A percentile compares a stretch with the other conserved stretches of the same genome.
Conservation (phyloP, 1,139 yeast genomes). For the Blastobotrys petasosporus region DNA sequence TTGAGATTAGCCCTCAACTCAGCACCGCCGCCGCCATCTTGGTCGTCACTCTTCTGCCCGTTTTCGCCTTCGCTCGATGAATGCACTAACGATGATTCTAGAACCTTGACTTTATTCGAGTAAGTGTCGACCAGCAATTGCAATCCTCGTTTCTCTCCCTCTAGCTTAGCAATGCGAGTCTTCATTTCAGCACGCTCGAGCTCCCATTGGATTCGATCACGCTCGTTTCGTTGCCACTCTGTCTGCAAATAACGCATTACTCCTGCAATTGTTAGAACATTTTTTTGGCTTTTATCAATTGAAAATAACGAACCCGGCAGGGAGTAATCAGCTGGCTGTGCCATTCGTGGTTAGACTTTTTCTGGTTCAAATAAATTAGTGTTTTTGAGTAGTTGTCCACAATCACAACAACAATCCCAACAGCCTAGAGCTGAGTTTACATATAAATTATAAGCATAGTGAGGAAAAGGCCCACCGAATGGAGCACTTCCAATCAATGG, state of each 20-base stretch:
- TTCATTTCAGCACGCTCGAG: slow-evolving; percentile 50
- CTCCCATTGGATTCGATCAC: slow-evolving; percentile 53
- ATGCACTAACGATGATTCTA: slow-evolving; percentile 16
- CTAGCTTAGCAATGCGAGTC: slow-evolving; percentile 37
- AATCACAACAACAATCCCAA: not conserved
- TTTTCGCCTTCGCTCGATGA: not conserved
- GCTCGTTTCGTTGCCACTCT: slow-evolving; percentile 52
- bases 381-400: not conserved
- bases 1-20: not conserved
- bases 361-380: not conserved
- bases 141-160: slow-evolving; percentile 36
- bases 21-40: not conserved
- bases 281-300: not conserved
- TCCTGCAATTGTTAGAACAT: slow-evolving; percentile 32
- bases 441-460: not conserved
- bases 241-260: slow-evolving; percentile 53
- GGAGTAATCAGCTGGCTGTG: slow-evolving; percentile 30
- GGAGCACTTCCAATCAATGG: too few relatives aligned
- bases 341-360: slow-evolving; percentile 6
- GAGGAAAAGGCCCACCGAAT: too few relatives aligned
- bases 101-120: slow-evolving; percentile 26
- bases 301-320: slow-evolving; percentile 26
- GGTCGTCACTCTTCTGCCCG: not conserved
- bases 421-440: too few relatives aligned
- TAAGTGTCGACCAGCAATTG: slow-evolving; percentile 28